Evolutionary conservation across 345 rosid species (phyloP).

Genomic region (Rubroshorea leprosula): DNA sequence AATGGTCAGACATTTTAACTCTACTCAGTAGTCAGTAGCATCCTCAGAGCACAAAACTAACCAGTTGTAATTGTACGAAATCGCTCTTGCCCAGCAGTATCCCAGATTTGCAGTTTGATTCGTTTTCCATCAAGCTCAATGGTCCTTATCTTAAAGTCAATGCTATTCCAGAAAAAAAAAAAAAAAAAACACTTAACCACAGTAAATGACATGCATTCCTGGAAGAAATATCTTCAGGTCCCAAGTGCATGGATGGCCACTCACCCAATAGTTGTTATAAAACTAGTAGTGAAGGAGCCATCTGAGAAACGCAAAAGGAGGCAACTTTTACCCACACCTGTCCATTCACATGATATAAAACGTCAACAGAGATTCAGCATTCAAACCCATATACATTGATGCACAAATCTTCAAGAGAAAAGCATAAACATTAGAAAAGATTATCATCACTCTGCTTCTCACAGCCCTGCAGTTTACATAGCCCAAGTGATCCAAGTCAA

Average conservation of each 20-base stretch:
- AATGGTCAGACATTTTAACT: background rate
- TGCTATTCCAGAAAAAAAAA: conserved; percentile 37
- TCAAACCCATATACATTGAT: background rate
- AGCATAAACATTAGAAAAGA: background rate
- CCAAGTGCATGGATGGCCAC: background rate
- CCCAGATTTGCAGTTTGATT: conserved; percentile 97
- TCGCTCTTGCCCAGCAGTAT: conserved; percentile 82
- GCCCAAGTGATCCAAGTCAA: background rate
- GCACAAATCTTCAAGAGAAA: background rate
- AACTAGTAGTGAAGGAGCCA: conserved; percentile 95
- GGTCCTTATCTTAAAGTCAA: conserved; percentile 95
- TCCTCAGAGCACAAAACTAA: conserved; percentile 24
- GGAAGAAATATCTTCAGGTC: background rate
- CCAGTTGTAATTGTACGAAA: conserved; percentile 93
- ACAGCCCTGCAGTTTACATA: background rate
- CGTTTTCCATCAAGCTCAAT: conserved; percentile 93
- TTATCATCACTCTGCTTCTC: background rate
- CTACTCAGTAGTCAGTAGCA: background rate
- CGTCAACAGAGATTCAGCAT: conserved; percentile 6
- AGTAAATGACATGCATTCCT: conserved; percentile 3
- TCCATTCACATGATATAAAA: conserved; percentile 6
- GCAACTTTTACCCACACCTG: conserved; percentile 96
- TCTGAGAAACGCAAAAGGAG: conserved; percentile 88
- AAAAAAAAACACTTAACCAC: background rate
- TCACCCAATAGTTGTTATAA: conserved; percentile 97